A percentile compares a stretch with the other conserved stretches of the same genome.
These are phyloP conservation scores for Citrullus colocynthis DNA, from an alignment of 306 rosid genomes.

Conservation along the genomic window DNA sequence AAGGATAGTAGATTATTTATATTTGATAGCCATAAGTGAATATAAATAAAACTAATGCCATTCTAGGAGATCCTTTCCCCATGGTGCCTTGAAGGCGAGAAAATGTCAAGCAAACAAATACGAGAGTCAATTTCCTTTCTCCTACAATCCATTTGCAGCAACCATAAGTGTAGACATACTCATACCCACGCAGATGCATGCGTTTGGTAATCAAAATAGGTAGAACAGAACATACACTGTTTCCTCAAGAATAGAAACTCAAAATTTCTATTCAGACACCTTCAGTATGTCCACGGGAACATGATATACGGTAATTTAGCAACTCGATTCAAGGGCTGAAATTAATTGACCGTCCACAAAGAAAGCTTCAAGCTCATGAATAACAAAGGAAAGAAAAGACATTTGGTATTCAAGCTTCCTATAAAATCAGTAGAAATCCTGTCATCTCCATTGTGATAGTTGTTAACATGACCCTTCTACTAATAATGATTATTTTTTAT, in stretches of 20 bases:
- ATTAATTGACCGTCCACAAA: background rate
- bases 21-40: background rate
- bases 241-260: constrained; percentile 4
- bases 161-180: background rate
- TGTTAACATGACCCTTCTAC: background rate
- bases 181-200: background rate
- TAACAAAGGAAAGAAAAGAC: background rate
- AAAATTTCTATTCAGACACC: background rate
- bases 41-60: background rate
- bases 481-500: background rate
- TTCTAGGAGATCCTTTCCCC: background rate
- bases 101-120: background rate
- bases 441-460: background rate
- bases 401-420: background rate
- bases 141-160: background rate
- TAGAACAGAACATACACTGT: background rate
- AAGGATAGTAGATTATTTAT: background rate
- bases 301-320: background rate
- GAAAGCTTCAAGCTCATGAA: background rate
- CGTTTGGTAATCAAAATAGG: background rate
- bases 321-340: background rate
- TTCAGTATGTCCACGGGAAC: background rate
- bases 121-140: background rate
- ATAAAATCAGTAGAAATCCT: background rate
- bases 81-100: background rate